Percentiles rank a stretch among this genome's conserved stretches.
Conservation (phyloP, 345 rosid genomes). For the Eucalyptus sideroxylon region DNA sequence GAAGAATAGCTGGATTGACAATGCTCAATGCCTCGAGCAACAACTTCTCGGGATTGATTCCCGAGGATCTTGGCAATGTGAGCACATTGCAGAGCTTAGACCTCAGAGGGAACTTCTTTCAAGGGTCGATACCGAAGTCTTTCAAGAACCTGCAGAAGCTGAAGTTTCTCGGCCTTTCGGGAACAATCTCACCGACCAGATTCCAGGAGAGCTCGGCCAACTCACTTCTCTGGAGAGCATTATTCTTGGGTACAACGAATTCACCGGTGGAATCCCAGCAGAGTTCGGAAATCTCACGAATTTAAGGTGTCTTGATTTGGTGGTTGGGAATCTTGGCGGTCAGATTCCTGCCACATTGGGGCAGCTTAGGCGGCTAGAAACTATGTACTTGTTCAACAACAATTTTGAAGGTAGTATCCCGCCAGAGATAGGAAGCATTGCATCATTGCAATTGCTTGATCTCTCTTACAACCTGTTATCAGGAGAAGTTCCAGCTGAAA, state of each 20-base stretch:
- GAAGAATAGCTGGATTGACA: slow-evolving; percentile 34
- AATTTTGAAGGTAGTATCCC: slow-evolving; percentile 62
- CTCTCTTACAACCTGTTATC: slow-evolving; percentile 64
- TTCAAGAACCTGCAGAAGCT: slow-evolving; percentile 59
- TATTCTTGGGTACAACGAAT: slow-evolving; percentile 79
- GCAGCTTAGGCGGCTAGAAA: slow-evolving; percentile 43
- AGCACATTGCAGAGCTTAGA: slow-evolving; percentile 57
- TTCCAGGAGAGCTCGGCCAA: slow-evolving; percentile 67
- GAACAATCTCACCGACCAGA: slow-evolving; percentile 71
- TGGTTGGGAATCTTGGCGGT: slow-evolving; percentile 59
- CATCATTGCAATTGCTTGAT: slow-evolving; percentile 60
- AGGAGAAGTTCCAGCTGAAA: slow-evolving; percentile 48
- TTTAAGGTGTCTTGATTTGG: slow-evolving; percentile 77
- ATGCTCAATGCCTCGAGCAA: slow-evolving; percentile 82
- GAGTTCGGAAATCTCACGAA: slow-evolving; percentile 61
- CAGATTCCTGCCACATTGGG: slow-evolving; percentile 70
- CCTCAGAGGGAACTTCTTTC: slow-evolving; percentile 80
- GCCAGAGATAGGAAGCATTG: slow-evolving; percentile 42
- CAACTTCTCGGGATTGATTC: slow-evolving; percentile 55
- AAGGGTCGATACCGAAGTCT: slow-evolving; percentile 61
- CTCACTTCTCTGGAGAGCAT: slow-evolving; percentile 67
- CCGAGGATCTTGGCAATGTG: slow-evolving; percentile 65
- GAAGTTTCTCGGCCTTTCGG: slow-evolving; percentile 79
- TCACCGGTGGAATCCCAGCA: slow-evolving; percentile 60
- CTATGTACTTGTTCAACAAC: slow-evolving; percentile 60